A percentile compares a stretch with the other conserved stretches of the same genome.
These are phyloP conservation scores for Jamesozyma piceae DNA, from an alignment of 805 yeast species.

Conservation along the genomic window DNA sequence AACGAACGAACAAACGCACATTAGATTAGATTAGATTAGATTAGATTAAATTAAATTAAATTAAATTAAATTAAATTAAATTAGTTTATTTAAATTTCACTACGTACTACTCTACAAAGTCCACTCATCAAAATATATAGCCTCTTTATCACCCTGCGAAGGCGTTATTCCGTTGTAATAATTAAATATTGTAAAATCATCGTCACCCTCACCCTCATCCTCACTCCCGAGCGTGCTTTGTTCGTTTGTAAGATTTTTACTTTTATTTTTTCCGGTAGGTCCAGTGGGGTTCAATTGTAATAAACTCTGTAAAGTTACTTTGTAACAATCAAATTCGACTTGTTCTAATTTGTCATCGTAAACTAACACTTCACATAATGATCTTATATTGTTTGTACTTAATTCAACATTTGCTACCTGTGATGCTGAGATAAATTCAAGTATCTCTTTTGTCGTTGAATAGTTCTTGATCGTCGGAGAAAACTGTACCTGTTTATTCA, in stretches of 20 bases:
- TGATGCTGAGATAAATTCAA: conserved; percentile 59
- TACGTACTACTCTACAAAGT: conserved; percentile 19
- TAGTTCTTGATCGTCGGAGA: conserved; percentile 52
- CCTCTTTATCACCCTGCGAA: conserved; percentile 33
- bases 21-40: too few species aligned
- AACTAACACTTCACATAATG: conserved; percentile 78
- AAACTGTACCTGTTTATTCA: conserved; percentile 29
- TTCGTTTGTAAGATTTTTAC: not conserved
- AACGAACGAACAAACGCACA: too few species aligned
- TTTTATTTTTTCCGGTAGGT: not conserved
- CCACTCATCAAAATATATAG: conserved; percentile 44
- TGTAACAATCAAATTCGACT: conserved; percentile 52
- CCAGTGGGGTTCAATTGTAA: conserved; percentile 48
- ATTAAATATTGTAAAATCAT: conserved; percentile 36
- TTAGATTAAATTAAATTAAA: too few species aligned
- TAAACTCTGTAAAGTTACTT: conserved; percentile 77
- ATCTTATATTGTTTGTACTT: conserved; percentile 59
- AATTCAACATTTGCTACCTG: conserved; percentile 79
- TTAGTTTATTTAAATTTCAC: too few species aligned
- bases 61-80: too few species aligned
- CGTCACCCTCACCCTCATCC: conserved; percentile 8
- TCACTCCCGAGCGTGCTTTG: not conserved
- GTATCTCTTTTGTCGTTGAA: conserved; percentile 65
- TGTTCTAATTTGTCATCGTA: conserved; percentile 79
- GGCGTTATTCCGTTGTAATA: conserved; percentile 34